Conservation (phyloP, 139 green algal genomes). For the Penium margaritaceum region DNA sequence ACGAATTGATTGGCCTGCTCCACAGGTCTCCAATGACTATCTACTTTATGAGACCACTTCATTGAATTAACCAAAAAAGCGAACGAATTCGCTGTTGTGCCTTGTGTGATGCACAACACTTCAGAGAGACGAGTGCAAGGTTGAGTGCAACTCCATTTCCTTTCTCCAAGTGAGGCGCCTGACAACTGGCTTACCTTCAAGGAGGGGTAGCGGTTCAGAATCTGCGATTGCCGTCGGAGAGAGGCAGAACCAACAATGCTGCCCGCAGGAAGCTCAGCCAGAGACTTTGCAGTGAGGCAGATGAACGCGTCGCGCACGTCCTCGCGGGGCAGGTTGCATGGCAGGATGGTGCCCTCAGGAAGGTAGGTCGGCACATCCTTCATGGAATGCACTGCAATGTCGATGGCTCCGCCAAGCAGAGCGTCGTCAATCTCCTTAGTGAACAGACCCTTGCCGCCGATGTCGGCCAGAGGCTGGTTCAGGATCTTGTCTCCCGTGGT, state of each 20-base stretch:
- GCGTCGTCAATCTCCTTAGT: constrained; percentile 99
- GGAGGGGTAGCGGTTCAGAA: constrained; percentile 84
- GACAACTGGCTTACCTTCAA: constrained; percentile 44
- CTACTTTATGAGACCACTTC: too few relatives aligned
- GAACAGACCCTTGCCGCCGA: constrained; percentile 98
- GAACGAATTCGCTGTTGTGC: too few relatives aligned
- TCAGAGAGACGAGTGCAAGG: too few relatives aligned
- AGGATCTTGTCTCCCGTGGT: constrained; percentile 99
- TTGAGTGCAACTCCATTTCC: too few relatives aligned
- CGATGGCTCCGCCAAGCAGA: constrained; percentile 80
- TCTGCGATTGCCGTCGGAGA: constrained; percentile 85
- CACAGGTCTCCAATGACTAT: too few relatives aligned
- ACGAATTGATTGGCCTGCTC: too few relatives aligned
- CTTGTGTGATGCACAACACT: too few relatives aligned
- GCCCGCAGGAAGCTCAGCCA: constrained; percentile 81
- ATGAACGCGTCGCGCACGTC: constrained; percentile 98
- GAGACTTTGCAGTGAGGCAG: constrained; percentile 61
- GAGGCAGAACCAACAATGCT: constrained; percentile 80
- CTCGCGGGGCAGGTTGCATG: constrained; percentile 94
- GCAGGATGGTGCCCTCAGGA: constrained; percentile 82
- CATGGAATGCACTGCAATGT: constrained; percentile 99
- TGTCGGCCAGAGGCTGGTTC: constrained; percentile 92
- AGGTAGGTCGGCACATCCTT: constrained; percentile 99
- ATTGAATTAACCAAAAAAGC: too few relatives aligned
- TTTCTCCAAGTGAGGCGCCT: too few relatives aligned